Percentiles rank a stretch among this genome's conserved stretches.
Evolutionary conservation across 2,329 filamentous ascomycete genomes (phyloP).

Genomic region (Rosellinia necatrix): DNA sequence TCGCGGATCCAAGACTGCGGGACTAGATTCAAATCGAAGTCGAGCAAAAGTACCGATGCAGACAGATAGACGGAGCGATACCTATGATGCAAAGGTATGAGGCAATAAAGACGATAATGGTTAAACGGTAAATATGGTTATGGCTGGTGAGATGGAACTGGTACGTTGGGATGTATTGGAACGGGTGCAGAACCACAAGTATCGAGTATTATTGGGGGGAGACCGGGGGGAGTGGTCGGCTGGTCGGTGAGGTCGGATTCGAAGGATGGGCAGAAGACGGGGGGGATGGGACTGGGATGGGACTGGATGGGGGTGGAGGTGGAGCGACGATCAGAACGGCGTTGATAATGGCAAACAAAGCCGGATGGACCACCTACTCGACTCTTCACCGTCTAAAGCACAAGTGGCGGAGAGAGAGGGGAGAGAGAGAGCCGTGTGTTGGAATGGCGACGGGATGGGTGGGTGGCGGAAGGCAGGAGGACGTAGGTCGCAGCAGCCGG

Average conservation of each 20-base stretch:
- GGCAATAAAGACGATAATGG: slow-evolving; percentile 7
- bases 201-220: slow-evolving; percentile 22
- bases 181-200: neutral
- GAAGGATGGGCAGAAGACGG: neutral
- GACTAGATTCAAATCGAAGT: slow-evolving; percentile 21
- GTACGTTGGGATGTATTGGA: slow-evolving; percentile 22
- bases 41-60: slow-evolving; percentile 16
- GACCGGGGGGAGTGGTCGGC: slow-evolving; percentile 1
- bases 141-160: neutral
- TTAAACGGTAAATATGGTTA: no score
- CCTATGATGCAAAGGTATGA: slow-evolving; percentile 21
- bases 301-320: no score
- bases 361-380: slow-evolving; percentile 3
- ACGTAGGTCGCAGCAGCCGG: neutral
- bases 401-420: slow-evolving; percentile 2
- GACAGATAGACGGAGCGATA: slow-evolving; percentile 23
- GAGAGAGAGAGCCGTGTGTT: slow-evolving; percentile 15
- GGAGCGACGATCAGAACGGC: slow-evolving; percentile 29
- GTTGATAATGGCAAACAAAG: slow-evolving; percentile 34
- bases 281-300: slow-evolving; percentile 27
- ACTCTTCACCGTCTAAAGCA: slow-evolving; percentile 22
- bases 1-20: slow-evolving; percentile 29
- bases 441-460: slow-evolving; percentile 25
- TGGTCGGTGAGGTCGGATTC: neutral
- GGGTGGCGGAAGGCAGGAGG: slow-evolving; percentile 17